These are phyloP conservation scores for Sisymbrium irio DNA, from an alignment of 345 rosid species.

Conservation along the genomic window DNA sequence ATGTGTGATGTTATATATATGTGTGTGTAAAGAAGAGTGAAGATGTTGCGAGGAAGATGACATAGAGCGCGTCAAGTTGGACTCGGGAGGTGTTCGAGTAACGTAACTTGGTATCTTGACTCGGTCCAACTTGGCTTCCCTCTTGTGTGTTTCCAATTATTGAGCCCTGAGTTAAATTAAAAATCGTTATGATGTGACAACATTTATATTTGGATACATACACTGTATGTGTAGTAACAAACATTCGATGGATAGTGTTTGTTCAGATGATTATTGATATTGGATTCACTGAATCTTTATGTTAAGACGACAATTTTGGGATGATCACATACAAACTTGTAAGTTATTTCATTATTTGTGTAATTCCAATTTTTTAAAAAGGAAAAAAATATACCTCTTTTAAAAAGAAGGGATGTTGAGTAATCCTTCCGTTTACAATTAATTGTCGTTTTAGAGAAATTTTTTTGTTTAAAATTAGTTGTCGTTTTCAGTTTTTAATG, in stretches of 20 bases:
- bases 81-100: neutral
- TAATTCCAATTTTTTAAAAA: too few relatives aligned
- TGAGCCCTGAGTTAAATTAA: neutral
- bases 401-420: too few relatives aligned
- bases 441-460: too few relatives aligned
- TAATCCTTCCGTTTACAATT: too few relatives aligned
- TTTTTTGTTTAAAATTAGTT: too few relatives aligned
- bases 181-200: neutral
- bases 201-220: neutral
- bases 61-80: slow-evolving; percentile 22
- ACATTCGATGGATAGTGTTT: neutral
- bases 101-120: slow-evolving; percentile 5
- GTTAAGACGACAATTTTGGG: neutral
- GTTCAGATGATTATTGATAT: neutral
- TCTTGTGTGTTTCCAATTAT: neutral
- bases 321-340: neutral
- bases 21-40: neutral
- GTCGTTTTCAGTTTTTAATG: too few relatives aligned
- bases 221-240: neutral
- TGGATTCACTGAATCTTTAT: neutral
- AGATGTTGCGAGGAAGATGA: slow-evolving; percentile 25
- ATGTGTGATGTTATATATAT: neutral
- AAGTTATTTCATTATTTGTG: too few relatives aligned
- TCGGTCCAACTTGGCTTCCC: slow-evolving; percentile 21
- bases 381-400: too few relatives aligned